phyloP scores from a whole-genome alignment of 164 flowering plant genomes.

The Stephania yunnanensis region DNA sequence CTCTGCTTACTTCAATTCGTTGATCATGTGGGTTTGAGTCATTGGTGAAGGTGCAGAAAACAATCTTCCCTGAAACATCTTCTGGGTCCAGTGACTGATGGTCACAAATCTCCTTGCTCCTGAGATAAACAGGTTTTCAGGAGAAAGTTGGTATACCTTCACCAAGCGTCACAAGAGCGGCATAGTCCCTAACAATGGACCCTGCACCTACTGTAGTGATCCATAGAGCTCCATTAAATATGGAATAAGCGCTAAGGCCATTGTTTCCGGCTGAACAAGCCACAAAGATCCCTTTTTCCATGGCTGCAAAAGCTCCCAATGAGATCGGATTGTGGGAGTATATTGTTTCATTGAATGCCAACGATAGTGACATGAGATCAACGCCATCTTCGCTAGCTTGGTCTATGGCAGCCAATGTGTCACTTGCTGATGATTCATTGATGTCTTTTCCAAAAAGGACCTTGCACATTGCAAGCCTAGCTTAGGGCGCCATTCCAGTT shows the following conservation, averaged over 20 bases:
- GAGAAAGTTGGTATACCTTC: slow-evolving; percentile 4
- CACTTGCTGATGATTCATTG: neutral
- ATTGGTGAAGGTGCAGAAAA: slow-evolving; percentile 1
- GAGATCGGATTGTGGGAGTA: slow-evolving; percentile 6
- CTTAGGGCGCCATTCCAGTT: slow-evolving; percentile 8
- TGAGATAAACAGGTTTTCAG: slow-evolving; percentile 6
- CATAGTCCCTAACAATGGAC: slow-evolving; percentile 7
- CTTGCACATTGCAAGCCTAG: slow-evolving; percentile 13
- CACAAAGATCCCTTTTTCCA: slow-evolving; percentile 14
- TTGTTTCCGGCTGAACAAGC: slow-evolving; percentile 7
- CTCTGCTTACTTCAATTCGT: neutral
- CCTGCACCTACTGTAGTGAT: slow-evolving; percentile 12
- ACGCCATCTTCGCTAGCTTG: slow-evolving; percentile 11
- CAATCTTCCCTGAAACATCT: slow-evolving; percentile 10
- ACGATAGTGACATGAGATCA: slow-evolving; percentile 9
- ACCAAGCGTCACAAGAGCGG: slow-evolving; percentile 6
- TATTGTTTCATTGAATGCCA: neutral
- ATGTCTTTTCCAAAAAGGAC: neutral
- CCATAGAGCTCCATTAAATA: slow-evolving; percentile 9
- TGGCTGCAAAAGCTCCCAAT: slow-evolving; percentile 10
- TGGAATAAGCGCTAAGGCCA: slow-evolving; percentile 1
- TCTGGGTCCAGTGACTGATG: neutral
- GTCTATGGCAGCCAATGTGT: slow-evolving; percentile 7
- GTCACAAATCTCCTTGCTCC: slow-evolving; percentile 6
- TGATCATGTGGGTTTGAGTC: neutral